These are phyloP conservation scores for Magnusiomyces sp. DNA, from an alignment of 1,139 yeast species.

Conservation along the genomic window DNA sequence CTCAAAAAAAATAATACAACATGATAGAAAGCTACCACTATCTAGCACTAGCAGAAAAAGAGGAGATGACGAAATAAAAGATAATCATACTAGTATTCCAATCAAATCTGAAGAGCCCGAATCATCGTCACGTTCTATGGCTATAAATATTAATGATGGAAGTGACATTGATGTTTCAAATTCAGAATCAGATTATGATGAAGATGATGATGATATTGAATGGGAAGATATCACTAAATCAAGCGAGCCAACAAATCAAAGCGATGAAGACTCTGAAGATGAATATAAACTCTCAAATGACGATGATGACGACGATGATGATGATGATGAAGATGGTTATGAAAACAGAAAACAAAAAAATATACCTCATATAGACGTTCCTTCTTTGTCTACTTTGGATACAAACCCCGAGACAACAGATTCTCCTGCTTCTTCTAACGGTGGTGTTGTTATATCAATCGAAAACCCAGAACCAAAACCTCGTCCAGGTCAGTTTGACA, in stretches of 20 bases:
- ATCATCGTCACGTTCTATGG: background rate
- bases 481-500: constrained; percentile 9
- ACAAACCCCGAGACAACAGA: constrained; percentile 9
- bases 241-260: constrained; percentile 13
- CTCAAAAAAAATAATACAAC: no score
- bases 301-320: constrained; percentile 21
- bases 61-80: background rate
- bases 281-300: constrained; percentile 22
- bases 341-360: constrained; percentile 22
- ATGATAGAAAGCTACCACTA: no score
- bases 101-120: no score
- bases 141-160: background rate
- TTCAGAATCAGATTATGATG: background rate
- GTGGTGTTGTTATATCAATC: background rate
- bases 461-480: constrained; percentile 2
- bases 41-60: background rate
- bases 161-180: background rate
- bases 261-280: constrained; percentile 32
- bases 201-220: constrained; percentile 5
- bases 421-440: constrained; percentile 2
- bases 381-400: constrained; percentile 18
- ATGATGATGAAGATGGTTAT: constrained; percentile 38
- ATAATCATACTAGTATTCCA: no score
- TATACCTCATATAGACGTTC: constrained; percentile 4
- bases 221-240: constrained; percentile 2